phyloP scores from a whole-genome alignment of 352 stramenopile species.

The Pythium volutum region DNA sequence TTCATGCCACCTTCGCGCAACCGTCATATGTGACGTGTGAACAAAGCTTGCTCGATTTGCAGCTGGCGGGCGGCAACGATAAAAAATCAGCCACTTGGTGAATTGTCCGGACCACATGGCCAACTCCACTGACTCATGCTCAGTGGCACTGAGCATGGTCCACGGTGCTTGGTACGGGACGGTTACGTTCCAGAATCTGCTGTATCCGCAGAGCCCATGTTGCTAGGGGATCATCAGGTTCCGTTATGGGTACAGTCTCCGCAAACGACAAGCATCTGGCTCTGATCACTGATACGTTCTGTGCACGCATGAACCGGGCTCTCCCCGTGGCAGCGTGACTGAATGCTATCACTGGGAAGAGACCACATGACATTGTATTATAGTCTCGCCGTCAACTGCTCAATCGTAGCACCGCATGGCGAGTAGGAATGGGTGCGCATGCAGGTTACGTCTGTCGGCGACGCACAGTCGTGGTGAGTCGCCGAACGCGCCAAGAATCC shows the following conservation, averaged over 20 bases:
- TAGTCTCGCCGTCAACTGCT: too few species aligned
- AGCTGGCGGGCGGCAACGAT: conserved; percentile 3
- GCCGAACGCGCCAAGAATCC: conserved; percentile 15
- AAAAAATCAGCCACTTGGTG: neutral
- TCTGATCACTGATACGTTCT: neutral
- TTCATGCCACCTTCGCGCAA: conserved; percentile 10
- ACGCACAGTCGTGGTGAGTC: neutral
- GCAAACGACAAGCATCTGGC: conserved; percentile 1
- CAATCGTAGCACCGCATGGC: conserved; percentile 1
- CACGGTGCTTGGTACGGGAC: too few species aligned
- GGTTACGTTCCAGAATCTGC: too few species aligned
- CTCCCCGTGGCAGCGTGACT: too few species aligned
- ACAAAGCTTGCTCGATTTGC: neutral
- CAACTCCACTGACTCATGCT: too few species aligned
- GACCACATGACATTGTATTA: conserved; percentile 2
- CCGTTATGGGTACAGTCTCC: conserved; percentile 2
- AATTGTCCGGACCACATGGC: too few species aligned
- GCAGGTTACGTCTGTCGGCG: conserved; percentile 7
- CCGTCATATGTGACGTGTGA: conserved; percentile 2
- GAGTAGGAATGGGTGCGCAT: conserved; percentile 12
- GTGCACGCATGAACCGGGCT: neutral
- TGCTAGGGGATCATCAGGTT: neutral
- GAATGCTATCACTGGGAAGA: conserved; percentile 10
- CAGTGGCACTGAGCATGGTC: too few species aligned
- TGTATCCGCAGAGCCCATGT: neutral